These are phyloP conservation scores for Aaosphaeria arxii DNA, from an alignment of 2,329 filamentous ascomycete genomes.

Conservation along the genomic window DNA sequence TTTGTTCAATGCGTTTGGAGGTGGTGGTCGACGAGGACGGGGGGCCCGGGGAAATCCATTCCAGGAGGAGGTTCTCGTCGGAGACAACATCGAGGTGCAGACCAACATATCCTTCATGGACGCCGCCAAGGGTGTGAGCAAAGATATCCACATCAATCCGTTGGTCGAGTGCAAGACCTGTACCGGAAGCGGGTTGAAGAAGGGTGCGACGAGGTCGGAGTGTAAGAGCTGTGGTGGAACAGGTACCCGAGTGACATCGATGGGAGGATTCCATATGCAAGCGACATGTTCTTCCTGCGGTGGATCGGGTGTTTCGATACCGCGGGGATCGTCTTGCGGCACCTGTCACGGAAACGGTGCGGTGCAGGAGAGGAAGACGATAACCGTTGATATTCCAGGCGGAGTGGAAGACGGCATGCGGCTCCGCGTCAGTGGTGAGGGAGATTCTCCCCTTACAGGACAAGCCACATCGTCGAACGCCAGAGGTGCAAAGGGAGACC, in stretches of 20 bases:
- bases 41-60: constrained; percentile 64
- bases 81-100: constrained; percentile 94
- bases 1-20: constrained; percentile 83
- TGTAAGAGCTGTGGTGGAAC: constrained; percentile 84
- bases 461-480: constrained; percentile 61
- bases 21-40: constrained; percentile 51
- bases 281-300: constrained; percentile 81
- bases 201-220: constrained; percentile 67
- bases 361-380: constrained; percentile 74
- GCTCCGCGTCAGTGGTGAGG: constrained; percentile 77
- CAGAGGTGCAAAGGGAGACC: constrained; percentile 73
- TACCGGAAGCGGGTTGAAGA: constrained; percentile 77
- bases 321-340: constrained; percentile 76
- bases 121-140: constrained; percentile 83
- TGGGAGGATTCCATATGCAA: constrained; percentile 96
- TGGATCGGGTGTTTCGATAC: constrained; percentile 73
- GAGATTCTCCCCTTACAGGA: constrained; percentile 80
- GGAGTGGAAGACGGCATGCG: constrained; percentile 98
- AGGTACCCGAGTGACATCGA: constrained; percentile 80
- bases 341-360: constrained; percentile 82
- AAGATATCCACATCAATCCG: constrained; percentile 84
- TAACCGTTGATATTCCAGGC: constrained; percentile 87
- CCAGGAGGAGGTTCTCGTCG: constrained; percentile 78
- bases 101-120: constrained; percentile 94
- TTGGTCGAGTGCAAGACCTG: constrained; percentile 80